Evolutionary conservation across 257 asterid species (phyloP).

Genomic region (Salvia rosmarinus): DNA sequence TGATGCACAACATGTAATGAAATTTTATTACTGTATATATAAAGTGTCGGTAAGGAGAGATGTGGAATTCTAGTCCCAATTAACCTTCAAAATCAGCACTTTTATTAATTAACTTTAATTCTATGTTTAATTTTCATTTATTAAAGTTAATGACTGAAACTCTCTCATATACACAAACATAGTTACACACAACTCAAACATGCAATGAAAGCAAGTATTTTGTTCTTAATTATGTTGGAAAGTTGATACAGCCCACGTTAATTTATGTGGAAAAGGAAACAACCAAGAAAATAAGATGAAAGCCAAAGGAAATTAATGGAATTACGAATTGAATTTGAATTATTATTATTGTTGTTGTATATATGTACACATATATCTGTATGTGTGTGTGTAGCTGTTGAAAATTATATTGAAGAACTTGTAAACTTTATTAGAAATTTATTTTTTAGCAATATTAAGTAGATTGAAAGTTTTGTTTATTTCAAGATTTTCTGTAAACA

Average conservation of each 20-base stretch:
- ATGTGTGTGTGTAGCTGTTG: neutral
- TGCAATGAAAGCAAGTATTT: slow-evolving; percentile 31
- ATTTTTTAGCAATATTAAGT: neutral
- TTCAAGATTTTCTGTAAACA: slow-evolving; percentile 37
- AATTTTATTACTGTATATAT: no score
- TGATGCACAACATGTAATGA: no score
- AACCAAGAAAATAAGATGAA: slow-evolving; percentile 58
- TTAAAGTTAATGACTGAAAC: no score
- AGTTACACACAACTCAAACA: neutral
- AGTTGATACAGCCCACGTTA: slow-evolving; percentile 41
- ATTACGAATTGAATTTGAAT: neutral
- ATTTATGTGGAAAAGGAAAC: slow-evolving; percentile 47
- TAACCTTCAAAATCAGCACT: no score
- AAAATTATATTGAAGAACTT: neutral
- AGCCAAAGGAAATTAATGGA: slow-evolving; percentile 34
- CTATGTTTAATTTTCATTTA: no score
- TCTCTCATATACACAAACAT: no score
- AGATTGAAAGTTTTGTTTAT: slow-evolving; percentile 10
- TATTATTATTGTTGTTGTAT: neutral
- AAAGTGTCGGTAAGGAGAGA: no score
- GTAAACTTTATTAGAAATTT: slow-evolving; percentile 5
- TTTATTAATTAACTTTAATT: no score
- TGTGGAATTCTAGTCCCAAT: no score
- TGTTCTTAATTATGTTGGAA: slow-evolving; percentile 36
- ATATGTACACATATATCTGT: neutral